phyloP scores from a whole-genome alignment of 305 asterid genomes.

The Solanum hybrid region DNA sequence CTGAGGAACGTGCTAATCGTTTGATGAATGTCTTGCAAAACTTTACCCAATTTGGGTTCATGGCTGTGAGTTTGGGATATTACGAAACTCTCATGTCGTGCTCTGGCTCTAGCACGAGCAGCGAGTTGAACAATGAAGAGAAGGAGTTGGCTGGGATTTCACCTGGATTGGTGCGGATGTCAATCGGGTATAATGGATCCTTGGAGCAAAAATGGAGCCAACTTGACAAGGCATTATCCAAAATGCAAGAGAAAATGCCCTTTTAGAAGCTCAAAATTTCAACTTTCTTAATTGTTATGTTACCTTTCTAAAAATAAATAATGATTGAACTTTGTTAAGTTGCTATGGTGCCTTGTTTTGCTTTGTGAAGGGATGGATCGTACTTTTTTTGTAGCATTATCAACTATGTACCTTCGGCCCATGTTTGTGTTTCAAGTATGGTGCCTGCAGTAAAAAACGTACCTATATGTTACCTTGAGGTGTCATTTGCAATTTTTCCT shows the following conservation, averaged over 20 bases:
- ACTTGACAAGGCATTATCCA: constrained; percentile 58
- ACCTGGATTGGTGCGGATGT: constrained; percentile 83
- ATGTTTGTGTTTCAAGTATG: background rate
- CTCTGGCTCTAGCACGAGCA: constrained; percentile 92
- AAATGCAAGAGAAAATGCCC: constrained; percentile 26
- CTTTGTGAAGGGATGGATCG: background rate
- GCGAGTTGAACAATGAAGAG: constrained; percentile 74
- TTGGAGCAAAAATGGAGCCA: constrained; percentile 89
- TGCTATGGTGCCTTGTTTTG: background rate
- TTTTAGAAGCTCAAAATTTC: background rate
- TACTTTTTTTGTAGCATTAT: background rate
- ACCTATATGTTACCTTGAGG: background rate
- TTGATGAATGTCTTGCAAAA: constrained; percentile 67
- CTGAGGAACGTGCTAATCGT: constrained; percentile 69
- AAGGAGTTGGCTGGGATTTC: constrained; percentile 73
- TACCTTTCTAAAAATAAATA: background rate
- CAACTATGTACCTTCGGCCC: background rate
- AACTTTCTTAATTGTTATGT: background rate
- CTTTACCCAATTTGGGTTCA: constrained; percentile 67
- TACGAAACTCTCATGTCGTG: constrained; percentile 94
- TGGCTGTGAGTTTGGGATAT: constrained; percentile 94
- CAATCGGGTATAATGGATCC: constrained; percentile 69
- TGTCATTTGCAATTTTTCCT: background rate
- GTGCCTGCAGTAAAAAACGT: background rate
- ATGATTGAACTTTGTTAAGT: background rate